phyloP scores from a whole-genome alignment of 2,329 filamentous ascomycete genomes.

The Trichoderma aggressivum region DNA sequence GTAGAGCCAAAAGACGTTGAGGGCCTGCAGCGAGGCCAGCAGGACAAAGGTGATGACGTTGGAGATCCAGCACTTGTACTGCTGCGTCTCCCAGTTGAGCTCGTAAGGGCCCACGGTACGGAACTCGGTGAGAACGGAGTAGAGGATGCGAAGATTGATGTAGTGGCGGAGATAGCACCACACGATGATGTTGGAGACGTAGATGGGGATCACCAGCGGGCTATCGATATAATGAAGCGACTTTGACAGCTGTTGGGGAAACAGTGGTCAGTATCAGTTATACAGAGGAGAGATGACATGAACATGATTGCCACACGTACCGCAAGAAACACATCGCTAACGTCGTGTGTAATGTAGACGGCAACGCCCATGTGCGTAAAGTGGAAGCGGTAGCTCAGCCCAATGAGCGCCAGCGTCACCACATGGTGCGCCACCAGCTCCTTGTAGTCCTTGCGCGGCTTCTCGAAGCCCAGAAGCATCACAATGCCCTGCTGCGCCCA shows the following conservation, averaged over 20 bases:
- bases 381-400: conserved; percentile 85
- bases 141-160: conserved; percentile 72
- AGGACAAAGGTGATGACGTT: conserved; percentile 64
- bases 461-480: conserved; percentile 78
- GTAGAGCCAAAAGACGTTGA: conserved; percentile 79
- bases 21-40: conserved; percentile 63
- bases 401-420: conserved; percentile 78
- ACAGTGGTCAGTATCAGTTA: background rate
- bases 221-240: conserved; percentile 83
- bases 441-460: conserved; percentile 88
- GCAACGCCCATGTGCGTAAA: conserved; percentile 91
- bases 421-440: conserved; percentile 89
- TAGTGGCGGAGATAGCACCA: conserved; percentile 91
- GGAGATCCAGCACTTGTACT: conserved; percentile 70
- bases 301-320: conserved; percentile 33
- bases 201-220: conserved; percentile 72
- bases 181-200: conserved; percentile 70
- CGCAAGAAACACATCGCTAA: conserved; percentile 90
- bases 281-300: no score
- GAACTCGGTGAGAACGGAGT: conserved; percentile 70
- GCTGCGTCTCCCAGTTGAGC: conserved; percentile 69
- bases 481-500: conserved; percentile 93
- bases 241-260: conserved; percentile 59
- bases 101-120: conserved; percentile 68
- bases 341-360: conserved; percentile 92